phyloP scores from a whole-genome alignment of 768 basidiomycete species.

The Collybiopsis luxurians region DNA sequence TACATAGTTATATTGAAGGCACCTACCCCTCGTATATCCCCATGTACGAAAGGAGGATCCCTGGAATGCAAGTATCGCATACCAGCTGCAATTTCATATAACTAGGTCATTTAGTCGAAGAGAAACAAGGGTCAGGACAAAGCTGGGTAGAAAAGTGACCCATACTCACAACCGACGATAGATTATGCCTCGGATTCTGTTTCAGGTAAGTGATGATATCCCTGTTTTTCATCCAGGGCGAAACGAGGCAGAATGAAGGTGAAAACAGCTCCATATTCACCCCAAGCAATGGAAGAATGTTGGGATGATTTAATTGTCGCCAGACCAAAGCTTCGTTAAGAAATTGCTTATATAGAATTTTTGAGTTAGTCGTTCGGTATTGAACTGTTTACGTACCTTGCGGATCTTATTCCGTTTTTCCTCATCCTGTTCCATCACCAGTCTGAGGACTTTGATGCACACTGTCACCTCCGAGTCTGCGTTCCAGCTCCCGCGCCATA shows the following conservation, averaged over 20 bases:
- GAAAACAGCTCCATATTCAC: slow-evolving; percentile 13
- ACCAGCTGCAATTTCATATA: slow-evolving; percentile 33
- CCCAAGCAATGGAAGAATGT: slow-evolving; percentile 20
- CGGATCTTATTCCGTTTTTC: no score
- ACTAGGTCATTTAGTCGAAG: slow-evolving; percentile 21
- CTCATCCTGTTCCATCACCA: no score
- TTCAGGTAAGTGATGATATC: slow-evolving; percentile 10
- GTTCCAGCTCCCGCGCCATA: neutral
- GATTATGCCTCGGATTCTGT: neutral
- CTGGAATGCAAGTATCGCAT: slow-evolving; percentile 30
- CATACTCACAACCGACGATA: neutral
- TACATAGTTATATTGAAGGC: no score
- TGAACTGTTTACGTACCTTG: no score
- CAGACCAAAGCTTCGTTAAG: slow-evolving; percentile 19
- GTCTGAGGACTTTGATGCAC: no score
- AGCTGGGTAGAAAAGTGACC: neutral
- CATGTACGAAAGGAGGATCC: slow-evolving; percentile 14
- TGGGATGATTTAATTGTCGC: slow-evolving; percentile 16
- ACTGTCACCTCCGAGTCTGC: neutral
- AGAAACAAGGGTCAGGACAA: no score
- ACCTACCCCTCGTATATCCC: slow-evolving; percentile 23
- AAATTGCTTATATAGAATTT: no score
- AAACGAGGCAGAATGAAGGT: slow-evolving; percentile 17
- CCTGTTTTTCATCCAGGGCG: slow-evolving; percentile 21
- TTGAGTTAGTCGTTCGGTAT: no score